These are phyloP conservation scores for Rhazya stricta DNA, from an alignment of 257 asterid genomes.

Conservation along the genomic window DNA sequence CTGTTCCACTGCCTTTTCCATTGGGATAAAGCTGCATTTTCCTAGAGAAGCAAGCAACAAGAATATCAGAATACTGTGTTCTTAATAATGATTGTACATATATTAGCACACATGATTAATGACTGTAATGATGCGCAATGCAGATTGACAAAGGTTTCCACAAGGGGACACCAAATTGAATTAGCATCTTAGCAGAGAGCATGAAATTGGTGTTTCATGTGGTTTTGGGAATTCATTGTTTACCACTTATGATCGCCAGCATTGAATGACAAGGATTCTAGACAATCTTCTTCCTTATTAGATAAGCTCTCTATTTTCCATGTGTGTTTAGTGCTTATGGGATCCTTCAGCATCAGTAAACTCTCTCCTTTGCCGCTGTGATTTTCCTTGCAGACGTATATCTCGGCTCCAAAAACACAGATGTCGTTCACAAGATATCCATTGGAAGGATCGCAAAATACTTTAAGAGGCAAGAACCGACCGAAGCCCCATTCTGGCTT, in stretches of 20 bases:
- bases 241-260: constrained; percentile 53
- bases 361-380: constrained; percentile 40
- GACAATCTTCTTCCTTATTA: constrained; percentile 23
- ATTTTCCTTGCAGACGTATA: constrained; percentile 44
- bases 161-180: background rate
- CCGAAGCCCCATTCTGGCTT: constrained; percentile 59
- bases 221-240: background rate
- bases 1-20: constrained; percentile 59
- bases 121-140: background rate
- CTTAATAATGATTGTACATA: background rate
- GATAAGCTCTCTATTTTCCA: constrained; percentile 42
- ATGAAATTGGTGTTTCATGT: background rate
- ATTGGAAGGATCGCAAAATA: constrained; percentile 40
- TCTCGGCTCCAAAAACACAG: constrained; percentile 61
- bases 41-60: constrained; percentile 33
- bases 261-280: constrained; percentile 45
- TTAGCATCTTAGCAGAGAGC: background rate
- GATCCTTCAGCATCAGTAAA: constrained; percentile 51
- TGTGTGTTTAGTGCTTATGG: constrained; percentile 33
- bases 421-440: constrained; percentile 54
- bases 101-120: background rate
- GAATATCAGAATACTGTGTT: background rate
- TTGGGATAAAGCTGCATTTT: constrained; percentile 50
- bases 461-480: constrained; percentile 40
- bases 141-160: too few relatives aligned